Conservation (phyloP, 2,329 filamentous ascomycete genomes). For the Lasiodiplodia theobromae region DNA sequence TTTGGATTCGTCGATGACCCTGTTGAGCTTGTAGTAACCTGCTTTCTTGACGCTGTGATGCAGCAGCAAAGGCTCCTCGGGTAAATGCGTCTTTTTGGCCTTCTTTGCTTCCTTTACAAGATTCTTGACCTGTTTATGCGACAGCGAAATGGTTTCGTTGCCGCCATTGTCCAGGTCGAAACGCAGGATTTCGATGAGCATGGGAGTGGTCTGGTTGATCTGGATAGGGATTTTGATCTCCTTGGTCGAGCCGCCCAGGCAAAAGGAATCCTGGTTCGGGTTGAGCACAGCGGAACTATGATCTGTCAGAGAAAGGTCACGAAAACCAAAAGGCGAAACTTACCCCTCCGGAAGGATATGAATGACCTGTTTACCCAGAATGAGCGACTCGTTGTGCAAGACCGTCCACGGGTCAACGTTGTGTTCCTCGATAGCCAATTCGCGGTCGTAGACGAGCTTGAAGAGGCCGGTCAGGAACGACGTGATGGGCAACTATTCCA, state of each 20-base stretch:
- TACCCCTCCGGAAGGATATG: constrained; percentile 95
- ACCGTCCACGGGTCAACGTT: constrained; percentile 88
- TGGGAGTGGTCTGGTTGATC: constrained; percentile 92
- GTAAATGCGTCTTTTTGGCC: constrained; percentile 55
- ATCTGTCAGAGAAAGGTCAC: constrained; percentile 27
- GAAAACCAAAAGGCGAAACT: constrained; percentile 35
- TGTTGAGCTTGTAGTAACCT: constrained; percentile 83
- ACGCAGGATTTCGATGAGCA: constrained; percentile 86
- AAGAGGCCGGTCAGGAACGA: constrained; percentile 75
- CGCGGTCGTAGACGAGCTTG: constrained; percentile 88
- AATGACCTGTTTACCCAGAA: constrained; percentile 95
- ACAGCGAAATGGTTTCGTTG: constrained; percentile 81
- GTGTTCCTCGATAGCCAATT: constrained; percentile 91
- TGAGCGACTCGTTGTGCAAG: constrained; percentile 89
- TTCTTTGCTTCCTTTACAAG: constrained; percentile 76
- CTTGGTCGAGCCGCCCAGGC: constrained; percentile 70
- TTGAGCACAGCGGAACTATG: constrained; percentile 83
- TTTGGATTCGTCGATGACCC: constrained; percentile 91
- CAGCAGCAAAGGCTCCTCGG: constrained; percentile 68
- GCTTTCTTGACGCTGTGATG: constrained; percentile 81
- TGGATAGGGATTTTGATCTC: constrained; percentile 78
- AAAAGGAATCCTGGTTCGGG: constrained; percentile 80
- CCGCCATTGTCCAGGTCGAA: constrained; percentile 81
- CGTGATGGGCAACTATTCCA: constrained; percentile 70
- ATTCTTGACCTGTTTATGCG: constrained; percentile 74